These are phyloP conservation scores for Hysterium pulicare DNA, from an alignment of 2,329 filamentous ascomycete species.

Conservation along the genomic window DNA sequence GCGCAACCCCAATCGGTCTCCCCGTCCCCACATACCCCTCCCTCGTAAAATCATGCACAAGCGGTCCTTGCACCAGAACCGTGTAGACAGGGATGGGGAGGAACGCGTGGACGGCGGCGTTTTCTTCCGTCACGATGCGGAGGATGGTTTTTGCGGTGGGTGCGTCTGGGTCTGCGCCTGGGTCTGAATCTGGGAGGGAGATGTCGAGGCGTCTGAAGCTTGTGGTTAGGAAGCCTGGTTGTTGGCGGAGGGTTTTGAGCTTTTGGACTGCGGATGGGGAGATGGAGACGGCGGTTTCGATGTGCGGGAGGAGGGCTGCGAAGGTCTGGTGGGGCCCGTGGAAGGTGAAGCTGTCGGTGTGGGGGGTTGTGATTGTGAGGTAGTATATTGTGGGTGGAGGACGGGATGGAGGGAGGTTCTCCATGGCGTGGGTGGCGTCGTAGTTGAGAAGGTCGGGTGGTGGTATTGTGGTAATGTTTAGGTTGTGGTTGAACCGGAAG, in stretches of 20 bases:
- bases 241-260: conserved; percentile 5
- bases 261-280: conserved; percentile 22
- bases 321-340: conserved; percentile 17
- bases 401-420: conserved; percentile 7
- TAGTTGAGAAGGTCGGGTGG: background rate
- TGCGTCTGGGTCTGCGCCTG: background rate
- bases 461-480: background rate
- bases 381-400: conserved; percentile 18
- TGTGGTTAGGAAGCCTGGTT: background rate
- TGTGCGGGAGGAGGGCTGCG: conserved; percentile 14
- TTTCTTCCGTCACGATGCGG: background rate
- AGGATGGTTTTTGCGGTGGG: background rate
- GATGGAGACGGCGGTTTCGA: conserved; percentile 12
- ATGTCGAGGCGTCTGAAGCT: background rate
- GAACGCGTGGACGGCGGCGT: background rate
- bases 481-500: background rate
- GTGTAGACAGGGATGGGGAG: background rate
- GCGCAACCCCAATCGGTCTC: background rate
- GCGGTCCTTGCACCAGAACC: background rate
- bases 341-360: conserved; percentile 18
- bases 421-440: conserved; percentile 8
- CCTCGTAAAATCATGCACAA: background rate
- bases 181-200: background rate
- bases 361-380: conserved; percentile 19
- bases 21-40: background rate